phyloP scores from a whole-genome alignment of 2,329 filamentous ascomycete genomes.

The Sporothrix inflata region DNA sequence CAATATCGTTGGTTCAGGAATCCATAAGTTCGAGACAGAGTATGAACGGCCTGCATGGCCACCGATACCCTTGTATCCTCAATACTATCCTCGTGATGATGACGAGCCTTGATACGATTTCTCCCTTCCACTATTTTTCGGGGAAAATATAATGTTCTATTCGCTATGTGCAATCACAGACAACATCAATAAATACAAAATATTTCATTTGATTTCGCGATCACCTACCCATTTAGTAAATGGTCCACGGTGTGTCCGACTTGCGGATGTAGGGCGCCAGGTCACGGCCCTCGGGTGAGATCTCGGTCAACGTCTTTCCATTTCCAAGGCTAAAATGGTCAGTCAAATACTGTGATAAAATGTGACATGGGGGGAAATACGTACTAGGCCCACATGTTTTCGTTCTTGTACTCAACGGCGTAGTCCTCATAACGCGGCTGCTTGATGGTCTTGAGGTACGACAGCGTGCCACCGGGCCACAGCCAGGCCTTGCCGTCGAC shows the following conservation, averaged over 20 bases:
- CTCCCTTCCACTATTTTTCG: too few species aligned
- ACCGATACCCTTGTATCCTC: neutral
- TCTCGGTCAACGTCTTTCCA: constrained; percentile 1
- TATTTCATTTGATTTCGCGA: too few species aligned
- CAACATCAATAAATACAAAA: too few species aligned
- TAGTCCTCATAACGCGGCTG: constrained; percentile 31
- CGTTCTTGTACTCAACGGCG: constrained; percentile 7
- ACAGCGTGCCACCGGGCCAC: constrained; percentile 39
- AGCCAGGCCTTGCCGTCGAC: constrained; percentile 14
- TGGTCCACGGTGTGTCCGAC: constrained; percentile 1
- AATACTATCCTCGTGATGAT: neutral
- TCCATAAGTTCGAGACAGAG: neutral
- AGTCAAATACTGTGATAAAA: neutral
- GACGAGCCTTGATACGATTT: neutral
- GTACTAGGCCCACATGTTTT: constrained; percentile 18
- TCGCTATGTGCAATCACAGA: too few species aligned
- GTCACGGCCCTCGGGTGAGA: neutral
- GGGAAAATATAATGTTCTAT: too few species aligned
- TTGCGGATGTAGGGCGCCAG: constrained; percentile 15
- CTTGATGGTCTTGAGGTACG: constrained; percentile 45
- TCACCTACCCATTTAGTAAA: neutral
- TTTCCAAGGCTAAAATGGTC: constrained; percentile 7
- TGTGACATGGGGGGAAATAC: neutral
- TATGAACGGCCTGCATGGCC: neutral
- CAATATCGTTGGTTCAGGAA: neutral